Evolutionary conservation across 106 monocot species (phyloP), one percentile per base, ranked within the genome.

Genomic region (Alisma plantagoaquatica): DNA sequence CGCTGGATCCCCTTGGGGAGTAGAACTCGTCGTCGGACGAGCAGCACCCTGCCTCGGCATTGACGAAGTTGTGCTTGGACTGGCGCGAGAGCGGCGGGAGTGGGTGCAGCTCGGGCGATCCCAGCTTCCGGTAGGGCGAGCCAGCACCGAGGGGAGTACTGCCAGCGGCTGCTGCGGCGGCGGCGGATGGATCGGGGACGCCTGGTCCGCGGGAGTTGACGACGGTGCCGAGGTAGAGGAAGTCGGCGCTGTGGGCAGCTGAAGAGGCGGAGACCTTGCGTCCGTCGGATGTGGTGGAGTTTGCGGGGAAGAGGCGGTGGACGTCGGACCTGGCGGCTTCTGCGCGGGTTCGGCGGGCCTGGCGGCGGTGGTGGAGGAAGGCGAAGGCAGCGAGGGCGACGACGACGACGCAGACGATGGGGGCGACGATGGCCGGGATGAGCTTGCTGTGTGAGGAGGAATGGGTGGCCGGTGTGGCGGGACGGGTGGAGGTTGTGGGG

Each of bases 21-120:
- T 75, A 76, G 66, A 70, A 88, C 69, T 85, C 84, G 45, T 75
- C 77, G 19, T 57, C 65, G 17, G 73, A 67, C 2, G 69, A 65
- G 25, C 20, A 29, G 43, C 54, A 16, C 2, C 56, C 29, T 3
- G n/a, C 29, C 2, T 65, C 76, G 46, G 65, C 33, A 51, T 67
- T 60, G 50, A 60, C 49, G 42, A 56, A 55, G 31, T 26, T 35
- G 22, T 19, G 41, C 32, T 24, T 27, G 51, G 18, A 5, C 3
- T 56, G 53, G n/a, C 55, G 56, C 4, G 67, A 41, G 20, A 81
- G 62, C 1, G 73, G 76, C 0, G 76, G 76, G 2, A 76, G 65
- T 0, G 76, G 81, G 12, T 56, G 63, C 56, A 81, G 65, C 56
- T 76, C 81, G 19, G 81, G 81, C 3, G 81, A 81, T 32, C 42